Conservation (phyloP, 192 early-diverging fungal species). For the Dissophora globulifera region DNA sequence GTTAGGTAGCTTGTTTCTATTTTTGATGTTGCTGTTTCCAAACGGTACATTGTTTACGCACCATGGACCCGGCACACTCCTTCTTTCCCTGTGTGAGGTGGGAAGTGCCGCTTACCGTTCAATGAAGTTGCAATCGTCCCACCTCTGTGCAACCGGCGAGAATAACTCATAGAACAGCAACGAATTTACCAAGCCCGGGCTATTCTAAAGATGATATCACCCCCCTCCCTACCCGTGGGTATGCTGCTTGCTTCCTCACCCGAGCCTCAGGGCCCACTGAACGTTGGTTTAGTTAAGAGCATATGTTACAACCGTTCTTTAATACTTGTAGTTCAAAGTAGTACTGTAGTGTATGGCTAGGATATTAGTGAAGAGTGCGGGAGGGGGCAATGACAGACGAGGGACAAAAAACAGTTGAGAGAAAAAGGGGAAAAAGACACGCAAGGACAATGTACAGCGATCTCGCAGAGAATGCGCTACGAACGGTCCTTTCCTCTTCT, state of each 20-base stretch:
- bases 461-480: neutral
- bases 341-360: neutral
- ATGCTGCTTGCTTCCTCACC: neutral
- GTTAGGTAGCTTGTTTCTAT: no score
- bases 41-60: no score
- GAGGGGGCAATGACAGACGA: neutral
- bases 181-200: neutral
- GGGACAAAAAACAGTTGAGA: neutral
- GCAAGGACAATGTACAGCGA: neutral
- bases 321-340: neutral
- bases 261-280: neutral
- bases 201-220: no score
- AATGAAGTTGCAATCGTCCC: neutral
- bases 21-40: no score
- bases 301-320: conserved; percentile 2
- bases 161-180: neutral
- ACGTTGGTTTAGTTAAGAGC: no score
- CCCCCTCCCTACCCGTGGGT: neutral
- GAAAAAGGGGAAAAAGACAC: neutral
- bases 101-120: neutral
- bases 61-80: neutral
- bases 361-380: conserved; percentile 6
- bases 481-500: neutral
- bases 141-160: neutral
- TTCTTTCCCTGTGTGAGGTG: no score